These are phyloP conservation scores for Teratosphaeriaceae sp. DNA, from an alignment of 2,329 filamentous ascomycete species.

Conservation along the genomic window DNA sequence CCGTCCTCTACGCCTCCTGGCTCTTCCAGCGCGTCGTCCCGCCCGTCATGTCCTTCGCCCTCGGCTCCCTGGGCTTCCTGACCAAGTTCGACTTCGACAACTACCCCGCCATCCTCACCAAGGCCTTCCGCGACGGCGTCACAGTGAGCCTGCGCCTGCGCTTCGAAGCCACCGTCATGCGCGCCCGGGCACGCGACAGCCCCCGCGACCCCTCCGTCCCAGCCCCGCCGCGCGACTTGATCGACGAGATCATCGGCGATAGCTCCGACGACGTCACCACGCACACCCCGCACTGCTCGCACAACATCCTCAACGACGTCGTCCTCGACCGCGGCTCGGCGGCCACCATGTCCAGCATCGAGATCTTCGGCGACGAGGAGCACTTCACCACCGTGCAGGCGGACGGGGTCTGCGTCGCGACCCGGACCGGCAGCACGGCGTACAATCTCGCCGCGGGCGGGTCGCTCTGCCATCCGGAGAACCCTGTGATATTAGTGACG, in stretches of 20 bases:
- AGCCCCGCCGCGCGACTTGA: too few species aligned
- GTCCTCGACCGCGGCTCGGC: slow-evolving; percentile 93
- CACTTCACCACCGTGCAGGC: slow-evolving; percentile 92
- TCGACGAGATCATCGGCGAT: slow-evolving; percentile 85
- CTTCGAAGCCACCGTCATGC: slow-evolving; percentile 93
- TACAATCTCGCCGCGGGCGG: slow-evolving; percentile 97
- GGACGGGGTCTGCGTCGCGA: slow-evolving; percentile 89
- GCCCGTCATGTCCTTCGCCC: slow-evolving; percentile 81
- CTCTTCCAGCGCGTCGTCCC: slow-evolving; percentile 93
- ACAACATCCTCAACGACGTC: slow-evolving; percentile 93
- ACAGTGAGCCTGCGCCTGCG: slow-evolving; percentile 80
- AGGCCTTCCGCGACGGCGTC: slow-evolving; percentile 73
- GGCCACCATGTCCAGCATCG: slow-evolving; percentile 85
- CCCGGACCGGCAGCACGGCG: slow-evolving; percentile 88
- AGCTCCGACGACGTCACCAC: slow-evolving; percentile 78
- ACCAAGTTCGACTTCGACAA: slow-evolving; percentile 92
- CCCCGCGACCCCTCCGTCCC: slow-evolving; percentile 59
- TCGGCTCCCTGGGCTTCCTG: slow-evolving; percentile 88
- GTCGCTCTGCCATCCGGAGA: slow-evolving; percentile 90
- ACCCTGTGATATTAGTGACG: slow-evolving; percentile 90
- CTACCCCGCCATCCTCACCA: slow-evolving; percentile 61
- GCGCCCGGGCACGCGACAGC: slow-evolving; percentile 45
- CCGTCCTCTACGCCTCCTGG: slow-evolving; percentile 93
- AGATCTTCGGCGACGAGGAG: slow-evolving; percentile 90
- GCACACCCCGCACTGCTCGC: slow-evolving; percentile 75